Conservation (phyloP, 805 yeast species). For the Scheffersomyces coipomensis region DNA sequence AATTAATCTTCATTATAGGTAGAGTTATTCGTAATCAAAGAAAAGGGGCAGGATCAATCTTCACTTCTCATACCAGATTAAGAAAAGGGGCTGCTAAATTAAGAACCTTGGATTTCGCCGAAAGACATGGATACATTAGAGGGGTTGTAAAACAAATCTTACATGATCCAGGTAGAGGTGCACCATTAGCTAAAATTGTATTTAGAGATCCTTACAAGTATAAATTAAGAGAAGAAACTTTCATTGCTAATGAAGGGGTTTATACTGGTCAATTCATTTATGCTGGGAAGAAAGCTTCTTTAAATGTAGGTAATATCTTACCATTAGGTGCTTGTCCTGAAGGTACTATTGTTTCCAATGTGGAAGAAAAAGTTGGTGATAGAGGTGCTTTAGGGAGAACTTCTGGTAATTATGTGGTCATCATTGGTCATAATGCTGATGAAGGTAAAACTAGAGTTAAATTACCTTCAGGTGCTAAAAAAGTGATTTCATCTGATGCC, state of each 20-base stretch:
- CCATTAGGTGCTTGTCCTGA: constrained; percentile 98
- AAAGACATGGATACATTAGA: constrained; percentile 99
- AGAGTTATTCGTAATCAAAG: constrained; percentile 99
- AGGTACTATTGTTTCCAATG: constrained; percentile 98
- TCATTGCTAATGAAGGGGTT: constrained; percentile 99
- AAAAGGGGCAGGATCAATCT: constrained; percentile 99
- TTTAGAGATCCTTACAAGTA: constrained; percentile 99
- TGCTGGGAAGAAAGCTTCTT: constrained; percentile 98
- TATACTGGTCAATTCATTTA: constrained; percentile 99
- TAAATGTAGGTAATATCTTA: constrained; percentile 94
- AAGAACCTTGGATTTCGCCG: constrained; percentile 98
- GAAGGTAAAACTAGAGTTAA: constrained; percentile 99
- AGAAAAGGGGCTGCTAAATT: constrained; percentile 99
- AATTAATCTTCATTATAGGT: constrained; percentile 49
- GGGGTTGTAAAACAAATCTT: constrained; percentile 98
- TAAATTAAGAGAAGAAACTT: constrained; percentile 96
- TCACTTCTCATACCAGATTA: constrained; percentile 99
- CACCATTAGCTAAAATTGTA: constrained; percentile 97
- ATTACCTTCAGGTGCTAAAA: constrained; percentile 99
- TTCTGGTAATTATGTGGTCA: constrained; percentile 98
- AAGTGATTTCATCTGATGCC: constrained; percentile 90
- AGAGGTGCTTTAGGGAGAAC: constrained; percentile 99
- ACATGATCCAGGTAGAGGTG: constrained; percentile 99
- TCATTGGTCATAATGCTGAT: constrained; percentile 98
- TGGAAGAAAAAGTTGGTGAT: constrained; percentile 98